Evolutionary conservation across 768 basidiomycete genomes (phyloP).

Genomic region (Tephrocybe sp.): DNA sequence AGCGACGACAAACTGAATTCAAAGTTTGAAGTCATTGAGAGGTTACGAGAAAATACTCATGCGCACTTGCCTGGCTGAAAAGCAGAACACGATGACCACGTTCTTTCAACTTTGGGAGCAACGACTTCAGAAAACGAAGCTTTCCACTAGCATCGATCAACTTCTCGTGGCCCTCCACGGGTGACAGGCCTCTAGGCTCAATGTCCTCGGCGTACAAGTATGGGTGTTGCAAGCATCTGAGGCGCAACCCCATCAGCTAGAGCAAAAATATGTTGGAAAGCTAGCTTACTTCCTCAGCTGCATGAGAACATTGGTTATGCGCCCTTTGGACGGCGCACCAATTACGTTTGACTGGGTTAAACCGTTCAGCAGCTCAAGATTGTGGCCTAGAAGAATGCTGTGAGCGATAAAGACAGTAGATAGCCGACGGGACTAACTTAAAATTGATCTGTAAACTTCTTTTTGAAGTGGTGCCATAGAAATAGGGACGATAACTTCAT

Average conservation of each 20-base stretch:
- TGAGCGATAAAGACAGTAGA: slow-evolving; percentile 10
- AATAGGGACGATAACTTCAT: slow-evolving; percentile 89
- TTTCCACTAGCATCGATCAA: slow-evolving; percentile 87
- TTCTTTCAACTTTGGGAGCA: slow-evolving; percentile 82
- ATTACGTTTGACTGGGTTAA: slow-evolving; percentile 45
- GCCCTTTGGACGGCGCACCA: slow-evolving; percentile 43
- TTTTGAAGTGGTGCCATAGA: slow-evolving; percentile 86
- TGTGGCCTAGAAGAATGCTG: slow-evolving; percentile 51
- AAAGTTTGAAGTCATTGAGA: not conserved
- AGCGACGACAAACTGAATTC: slow-evolving; percentile 77
- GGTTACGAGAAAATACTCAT: not conserved
- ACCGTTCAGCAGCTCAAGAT: slow-evolving; percentile 62
- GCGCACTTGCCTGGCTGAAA: slow-evolving; percentile 77
- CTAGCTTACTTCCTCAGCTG: slow-evolving; percentile 75
- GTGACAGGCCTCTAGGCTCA: slow-evolving; percentile 63
- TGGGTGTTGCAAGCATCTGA: slow-evolving; percentile 90
- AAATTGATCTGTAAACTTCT: slow-evolving; percentile 82
- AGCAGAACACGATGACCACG: slow-evolving; percentile 87
- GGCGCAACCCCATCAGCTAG: slow-evolving; percentile 1
- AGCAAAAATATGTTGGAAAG: not conserved
- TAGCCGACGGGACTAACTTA: slow-evolving; percentile 49
- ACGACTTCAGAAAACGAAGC: slow-evolving; percentile 68
- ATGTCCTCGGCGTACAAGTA: slow-evolving; percentile 82
- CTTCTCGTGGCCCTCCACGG: slow-evolving; percentile 69
- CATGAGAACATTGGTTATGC: slow-evolving; percentile 85